These are phyloP conservation scores for Lactuca saligna DNA, from an alignment of 129 eudicot genomes.

Conservation along the genomic window DNA sequence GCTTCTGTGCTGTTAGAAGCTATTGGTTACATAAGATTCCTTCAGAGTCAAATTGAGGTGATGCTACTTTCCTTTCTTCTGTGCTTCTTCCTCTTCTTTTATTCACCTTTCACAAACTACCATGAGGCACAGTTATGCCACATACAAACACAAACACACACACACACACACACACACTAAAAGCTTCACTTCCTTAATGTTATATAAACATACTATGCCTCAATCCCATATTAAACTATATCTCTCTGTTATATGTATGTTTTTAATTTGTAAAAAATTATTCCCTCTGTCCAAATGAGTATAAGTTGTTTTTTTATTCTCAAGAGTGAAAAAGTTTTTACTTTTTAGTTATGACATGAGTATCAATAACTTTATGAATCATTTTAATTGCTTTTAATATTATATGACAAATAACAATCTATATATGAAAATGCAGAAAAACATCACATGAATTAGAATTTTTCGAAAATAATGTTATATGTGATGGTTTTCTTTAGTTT, in stretches of 20 bases:
- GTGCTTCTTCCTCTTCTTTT: conserved; percentile 31
- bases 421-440: neutral
- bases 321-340: neutral
- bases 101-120: conserved; percentile 44
- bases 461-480: neutral
- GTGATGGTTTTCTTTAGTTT: neutral
- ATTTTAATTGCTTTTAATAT: neutral
- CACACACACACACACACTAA: conserved; percentile 5
- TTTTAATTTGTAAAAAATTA: conserved; percentile 14
- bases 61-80: conserved; percentile 32
- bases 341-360: too few species aligned
- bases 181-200: conserved; percentile 23
- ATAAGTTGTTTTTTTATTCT: conserved; percentile 11
- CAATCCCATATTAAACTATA: conserved; percentile 21
- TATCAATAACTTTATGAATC: neutral
- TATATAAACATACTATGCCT: conserved; percentile 1
- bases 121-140: conserved; percentile 39
- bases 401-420: neutral
- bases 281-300: conserved; percentile 22
- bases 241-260: conserved; percentile 12
- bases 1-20: conserved; percentile 95
- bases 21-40: conserved; percentile 95
- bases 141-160: conserved; percentile 25
- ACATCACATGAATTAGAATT: neutral
- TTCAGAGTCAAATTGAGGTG: conserved; percentile 97